Base-by-base conservation (phyloP, 805 yeast species). In the Torulaspora gathmanii region DNA sequence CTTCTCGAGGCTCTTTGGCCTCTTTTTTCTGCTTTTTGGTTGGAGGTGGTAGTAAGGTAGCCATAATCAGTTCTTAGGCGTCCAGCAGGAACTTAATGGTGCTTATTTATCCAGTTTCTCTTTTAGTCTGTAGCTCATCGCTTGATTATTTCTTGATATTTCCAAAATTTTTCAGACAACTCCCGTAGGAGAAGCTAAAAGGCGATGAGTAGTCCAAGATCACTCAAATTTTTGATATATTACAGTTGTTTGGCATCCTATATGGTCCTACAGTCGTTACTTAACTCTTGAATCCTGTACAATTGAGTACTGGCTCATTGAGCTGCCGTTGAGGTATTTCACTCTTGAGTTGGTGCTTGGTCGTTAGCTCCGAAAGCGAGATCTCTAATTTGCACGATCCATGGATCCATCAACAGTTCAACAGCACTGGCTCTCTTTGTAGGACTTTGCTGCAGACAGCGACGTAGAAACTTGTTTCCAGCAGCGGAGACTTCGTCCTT, bases 1-100 rank as follows among this genome's bases (percentile, higher is more conserved):
- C 83, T 41, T 85, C 91, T 45, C 83, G 79, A 7, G 86, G 86
- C 62, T 78, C 73, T 63, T 89, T 97, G 4, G 95, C 95, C 51
- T 75, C 86, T 61, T 80, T 79, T 65, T 77, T 86, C 63, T 87
- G 95, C 61, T 81, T 86, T 65, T 93, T 91, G 1, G 95, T 83
- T 16, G 86, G 95, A 33, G 97, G 98, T 20, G 99, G 99, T 37
- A 93, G 66, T 35, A 87, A 72, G 0, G 98, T 93, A 41, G 98
- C 93, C 98, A 91, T 90, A 20, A 12, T 16, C 34, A 3, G 8
- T 20, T 20, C 36, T 33, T 13, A 12, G 12, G 19, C 11, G 9
- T 17, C 19, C 19, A 15, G 3, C 4, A 31, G 34, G 19, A 17
- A 12, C 19, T 11, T 3, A 9, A 15, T 11, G 10, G 33, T n/a